These are phyloP conservation scores for Haplographium delicatum DNA, from an alignment of 495 filamentous ascomycete genomes.

Conservation along the genomic window DNA sequence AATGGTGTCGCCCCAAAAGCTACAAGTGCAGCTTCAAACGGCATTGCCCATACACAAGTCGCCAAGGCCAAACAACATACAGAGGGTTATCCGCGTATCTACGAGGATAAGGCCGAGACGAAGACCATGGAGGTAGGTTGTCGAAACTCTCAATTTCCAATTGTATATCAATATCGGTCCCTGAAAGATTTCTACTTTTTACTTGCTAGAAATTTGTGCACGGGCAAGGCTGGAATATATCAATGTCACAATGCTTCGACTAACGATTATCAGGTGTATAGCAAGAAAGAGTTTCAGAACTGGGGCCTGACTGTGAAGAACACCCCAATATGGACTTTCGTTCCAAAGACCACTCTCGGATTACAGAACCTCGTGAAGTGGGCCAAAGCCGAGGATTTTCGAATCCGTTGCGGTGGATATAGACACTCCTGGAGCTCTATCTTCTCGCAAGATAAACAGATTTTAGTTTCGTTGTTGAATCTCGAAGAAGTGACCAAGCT, in stretches of 20 bases:
- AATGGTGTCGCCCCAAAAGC: too few species aligned
- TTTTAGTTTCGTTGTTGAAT: constrained; percentile 46
- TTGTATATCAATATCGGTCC: too few species aligned
- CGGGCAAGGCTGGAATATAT: too few species aligned
- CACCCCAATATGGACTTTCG: constrained; percentile 37
- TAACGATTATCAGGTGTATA: constrained; percentile 19
- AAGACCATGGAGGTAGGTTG: constrained; percentile 22
- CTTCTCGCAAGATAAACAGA: constrained; percentile 39
- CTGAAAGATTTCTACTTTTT: too few species aligned
- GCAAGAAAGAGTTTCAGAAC: constrained; percentile 36
- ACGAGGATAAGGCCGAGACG: constrained; percentile 11
- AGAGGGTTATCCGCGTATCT: constrained; percentile 4
- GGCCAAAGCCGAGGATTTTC: constrained; percentile 31
- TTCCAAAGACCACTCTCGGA: constrained; percentile 41
- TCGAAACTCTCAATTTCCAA: not conserved
- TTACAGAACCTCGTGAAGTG: constrained; percentile 40
- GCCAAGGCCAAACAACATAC: not conserved
- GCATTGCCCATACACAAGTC: not conserved
- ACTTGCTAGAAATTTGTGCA: too few species aligned
- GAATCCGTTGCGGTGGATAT: constrained; percentile 43
- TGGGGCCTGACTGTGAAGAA: constrained; percentile 46
- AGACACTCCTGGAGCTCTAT: constrained; percentile 43
- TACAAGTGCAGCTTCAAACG: too few species aligned
- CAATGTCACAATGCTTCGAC: not conserved
- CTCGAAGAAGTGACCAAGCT: constrained; percentile 35